These are phyloP conservation scores for Paragyromitra xinjiangensis DNA, from an alignment of 495 filamentous ascomycete genomes.

Conservation along the genomic window DNA sequence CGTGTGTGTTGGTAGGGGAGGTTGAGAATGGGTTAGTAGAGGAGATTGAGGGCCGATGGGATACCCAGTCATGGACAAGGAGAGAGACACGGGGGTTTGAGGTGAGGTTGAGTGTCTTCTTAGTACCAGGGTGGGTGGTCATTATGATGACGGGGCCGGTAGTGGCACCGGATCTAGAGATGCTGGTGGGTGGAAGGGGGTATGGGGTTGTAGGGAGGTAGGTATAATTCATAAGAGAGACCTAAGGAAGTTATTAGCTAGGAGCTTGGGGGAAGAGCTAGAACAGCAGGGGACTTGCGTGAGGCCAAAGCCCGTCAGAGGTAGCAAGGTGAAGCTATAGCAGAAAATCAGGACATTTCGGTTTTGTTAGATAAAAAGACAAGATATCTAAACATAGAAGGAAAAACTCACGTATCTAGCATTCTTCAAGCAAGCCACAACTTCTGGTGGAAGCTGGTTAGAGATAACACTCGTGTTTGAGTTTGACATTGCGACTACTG, in stretches of 20 bases:
- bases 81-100: conserved; percentile 89
- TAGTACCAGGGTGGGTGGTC: conserved; percentile 88
- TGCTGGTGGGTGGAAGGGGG: conserved; percentile 68
- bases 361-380: neutral
- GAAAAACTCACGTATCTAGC: conserved; percentile 79
- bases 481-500: conserved; percentile 16
- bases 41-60: conserved; percentile 82
- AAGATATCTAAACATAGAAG: neutral
- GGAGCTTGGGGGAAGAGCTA: conserved; percentile 81
- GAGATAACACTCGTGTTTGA: conserved; percentile 57
- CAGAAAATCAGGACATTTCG: conserved; percentile 2
- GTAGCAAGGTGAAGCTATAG: conserved; percentile 92
- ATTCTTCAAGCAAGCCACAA: conserved; percentile 89
- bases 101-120: conserved; percentile 86
- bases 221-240: conserved; percentile 99
- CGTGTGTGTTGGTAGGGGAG: conserved; percentile 61
- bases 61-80: conserved; percentile 99
- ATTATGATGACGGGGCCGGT: conserved; percentile 73
- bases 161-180: conserved; percentile 20
- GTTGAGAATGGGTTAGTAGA: conserved; percentile 65
- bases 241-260: conserved; percentile 73
- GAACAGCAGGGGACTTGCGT: conserved; percentile 66
- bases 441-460: conserved; percentile 77
- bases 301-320: conserved; percentile 79
- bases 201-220: conserved; percentile 88